Evolutionary conservation across 805 yeast species (phyloP).

Genomic region (Debaryomyces hansenii): DNA sequence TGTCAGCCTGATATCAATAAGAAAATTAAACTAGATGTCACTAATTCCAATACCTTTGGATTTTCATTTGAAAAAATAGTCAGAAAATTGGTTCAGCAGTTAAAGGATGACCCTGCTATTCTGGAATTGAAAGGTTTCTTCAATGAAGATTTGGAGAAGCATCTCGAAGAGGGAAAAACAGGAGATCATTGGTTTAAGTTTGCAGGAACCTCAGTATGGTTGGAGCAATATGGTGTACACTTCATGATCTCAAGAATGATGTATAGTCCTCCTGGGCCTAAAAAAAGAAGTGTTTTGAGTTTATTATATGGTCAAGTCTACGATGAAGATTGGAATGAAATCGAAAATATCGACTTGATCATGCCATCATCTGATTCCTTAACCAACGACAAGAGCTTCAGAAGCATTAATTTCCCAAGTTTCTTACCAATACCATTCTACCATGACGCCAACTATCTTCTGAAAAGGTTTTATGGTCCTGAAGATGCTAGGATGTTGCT

Average conservation of each 20-base stretch:
- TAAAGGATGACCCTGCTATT: constrained; percentile 6
- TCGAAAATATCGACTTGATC: constrained; percentile 7
- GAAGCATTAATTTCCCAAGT: constrained; percentile 8
- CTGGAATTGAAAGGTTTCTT: constrained; percentile 4
- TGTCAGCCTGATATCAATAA: not conserved
- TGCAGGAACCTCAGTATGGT: constrained; percentile 15
- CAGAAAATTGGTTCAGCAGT: constrained; percentile 2
- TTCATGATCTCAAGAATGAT: constrained; percentile 12
- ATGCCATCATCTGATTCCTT: constrained; percentile 9
- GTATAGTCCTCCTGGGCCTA: constrained; percentile 8
- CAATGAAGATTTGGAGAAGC: constrained; percentile 9
- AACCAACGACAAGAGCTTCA: constrained; percentile 1
- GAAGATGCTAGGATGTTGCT: constrained; percentile 28
- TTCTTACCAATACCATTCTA: constrained; percentile 12
- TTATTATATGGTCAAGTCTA: constrained; percentile 13
- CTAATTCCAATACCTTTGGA: constrained; percentile 2
- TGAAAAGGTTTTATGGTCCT: constrained; percentile 22
- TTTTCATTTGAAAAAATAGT: constrained; percentile 2
- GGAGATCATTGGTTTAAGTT: constrained; percentile 12
- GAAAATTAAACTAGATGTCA: constrained; percentile 1
- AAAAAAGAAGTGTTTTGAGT: constrained; percentile 7
- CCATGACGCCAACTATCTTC: constrained; percentile 8
- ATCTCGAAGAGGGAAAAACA: constrained; percentile 4
- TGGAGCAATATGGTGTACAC: constrained; percentile 15
- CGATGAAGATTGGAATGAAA: constrained; percentile 13